These are phyloP conservation scores for Thelonectria blattea DNA, from an alignment of 2,329 filamentous ascomycete genomes.

Conservation along the genomic window DNA sequence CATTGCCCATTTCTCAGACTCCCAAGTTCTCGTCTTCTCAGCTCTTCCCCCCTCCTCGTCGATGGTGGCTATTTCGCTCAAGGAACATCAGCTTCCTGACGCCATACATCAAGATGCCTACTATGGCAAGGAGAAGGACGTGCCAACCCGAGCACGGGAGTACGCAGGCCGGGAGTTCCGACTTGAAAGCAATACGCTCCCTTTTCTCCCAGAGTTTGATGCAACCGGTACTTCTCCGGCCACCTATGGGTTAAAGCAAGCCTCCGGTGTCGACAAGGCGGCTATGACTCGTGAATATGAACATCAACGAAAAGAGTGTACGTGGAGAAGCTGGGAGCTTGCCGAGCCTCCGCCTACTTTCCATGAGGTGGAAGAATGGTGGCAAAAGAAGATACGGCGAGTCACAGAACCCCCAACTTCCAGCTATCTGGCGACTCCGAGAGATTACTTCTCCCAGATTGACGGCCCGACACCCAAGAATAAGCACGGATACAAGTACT, in stretches of 20 bases:
- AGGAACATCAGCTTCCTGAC: constrained; percentile 55
- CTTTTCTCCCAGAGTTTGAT: constrained; percentile 82
- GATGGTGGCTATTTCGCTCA: constrained; percentile 31
- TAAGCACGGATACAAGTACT: constrained; percentile 84
- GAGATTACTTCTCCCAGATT: constrained; percentile 75
- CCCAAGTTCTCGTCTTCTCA: constrained; percentile 34
- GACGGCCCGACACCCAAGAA: constrained; percentile 86
- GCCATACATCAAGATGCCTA: constrained; percentile 85
- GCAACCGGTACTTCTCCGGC: constrained; percentile 60
- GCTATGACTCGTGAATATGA: constrained; percentile 59
- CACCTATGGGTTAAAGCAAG: constrained; percentile 58
- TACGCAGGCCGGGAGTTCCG: constrained; percentile 89
- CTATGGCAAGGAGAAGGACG: constrained; percentile 84
- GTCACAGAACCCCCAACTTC: constrained; percentile 9
- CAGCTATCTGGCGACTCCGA: constrained; percentile 34
- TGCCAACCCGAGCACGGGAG: constrained; percentile 76
- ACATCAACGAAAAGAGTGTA: constrained; percentile 58
- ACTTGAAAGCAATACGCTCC: constrained; percentile 74
- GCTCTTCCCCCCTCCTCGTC: constrained; percentile 37
- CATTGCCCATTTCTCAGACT: constrained; percentile 18
- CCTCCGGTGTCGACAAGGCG: constrained; percentile 54
- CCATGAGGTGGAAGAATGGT: constrained; percentile 74
- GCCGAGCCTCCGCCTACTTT: constrained; percentile 72
- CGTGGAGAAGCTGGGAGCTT: constrained; percentile 74
- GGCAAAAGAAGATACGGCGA: constrained; percentile 47